Evolutionary conservation across 345 rosid species (phyloP).

Genomic region (Turnera subulata): DNA sequence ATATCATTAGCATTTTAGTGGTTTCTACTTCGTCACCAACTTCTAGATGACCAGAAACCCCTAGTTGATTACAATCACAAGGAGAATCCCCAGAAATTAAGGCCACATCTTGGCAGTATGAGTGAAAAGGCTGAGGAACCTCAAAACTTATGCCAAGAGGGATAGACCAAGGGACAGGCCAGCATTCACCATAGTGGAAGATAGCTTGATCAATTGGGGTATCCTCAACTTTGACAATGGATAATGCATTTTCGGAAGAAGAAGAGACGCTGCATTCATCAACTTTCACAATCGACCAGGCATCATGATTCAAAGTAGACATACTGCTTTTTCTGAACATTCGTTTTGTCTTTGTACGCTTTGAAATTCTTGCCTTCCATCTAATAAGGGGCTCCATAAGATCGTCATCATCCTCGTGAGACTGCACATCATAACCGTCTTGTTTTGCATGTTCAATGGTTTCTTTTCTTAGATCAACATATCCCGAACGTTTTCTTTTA

Average conservation of each 20-base stretch:
- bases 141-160: constrained; percentile 36
- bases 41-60: constrained; percentile 12
- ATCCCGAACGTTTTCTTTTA: constrained; percentile 43
- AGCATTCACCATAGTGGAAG: constrained; percentile 15
- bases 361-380: constrained; percentile 44
- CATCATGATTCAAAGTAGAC: constrained; percentile 18
- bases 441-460: constrained; percentile 10
- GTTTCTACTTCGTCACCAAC: constrained; percentile 18
- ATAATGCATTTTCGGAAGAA: constrained; percentile 18
- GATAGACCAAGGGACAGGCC: no score
- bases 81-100: constrained; percentile 17
- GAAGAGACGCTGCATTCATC: constrained; percentile 7
- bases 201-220: constrained; percentile 6
- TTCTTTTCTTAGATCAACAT: constrained; percentile 15
- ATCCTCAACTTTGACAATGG: constrained; percentile 16
- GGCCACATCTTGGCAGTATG: constrained; percentile 25
- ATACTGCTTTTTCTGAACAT: constrained; percentile 21
- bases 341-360: constrained; percentile 32
- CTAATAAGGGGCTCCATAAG: constrained; percentile 45
- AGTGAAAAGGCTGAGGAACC: constrained; percentile 30
- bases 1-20: background rate
- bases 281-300: constrained; percentile 11
- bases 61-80: constrained; percentile 16
- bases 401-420: constrained; percentile 38
- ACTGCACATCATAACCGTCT: constrained; percentile 14